Conservation (phyloP, 192 early-diverging fungal species). For the Gonapodya prolifera region DNA sequence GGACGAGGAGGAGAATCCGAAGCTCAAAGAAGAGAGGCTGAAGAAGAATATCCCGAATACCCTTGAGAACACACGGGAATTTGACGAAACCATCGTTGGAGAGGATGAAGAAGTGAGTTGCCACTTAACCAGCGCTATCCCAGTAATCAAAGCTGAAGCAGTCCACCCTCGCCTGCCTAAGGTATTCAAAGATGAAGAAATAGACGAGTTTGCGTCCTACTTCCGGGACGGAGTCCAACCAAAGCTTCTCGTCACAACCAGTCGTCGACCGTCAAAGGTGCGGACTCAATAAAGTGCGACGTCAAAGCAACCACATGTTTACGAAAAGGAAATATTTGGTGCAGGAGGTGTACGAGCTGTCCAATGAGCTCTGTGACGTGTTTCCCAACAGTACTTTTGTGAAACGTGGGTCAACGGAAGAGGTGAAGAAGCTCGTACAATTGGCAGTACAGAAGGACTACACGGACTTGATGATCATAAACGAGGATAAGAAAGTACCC, state of each 20-base stretch:
- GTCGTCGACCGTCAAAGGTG: constrained; percentile 44
- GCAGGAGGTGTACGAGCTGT: constrained; percentile 70
- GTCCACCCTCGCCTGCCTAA: constrained; percentile 1
- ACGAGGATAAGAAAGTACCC: constrained; percentile 84
- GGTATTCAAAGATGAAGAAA: constrained; percentile 33
- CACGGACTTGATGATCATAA: constrained; percentile 88
- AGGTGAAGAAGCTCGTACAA: constrained; percentile 82
- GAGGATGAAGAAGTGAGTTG: constrained; percentile 34
- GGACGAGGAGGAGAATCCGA: constrained; percentile 70
- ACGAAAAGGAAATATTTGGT: no score
- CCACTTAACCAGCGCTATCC: no score
- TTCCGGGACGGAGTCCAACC: constrained; percentile 69
- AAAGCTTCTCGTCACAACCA: constrained; percentile 90
- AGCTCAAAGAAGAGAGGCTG: constrained; percentile 60
- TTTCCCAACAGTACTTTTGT: constrained; percentile 85
- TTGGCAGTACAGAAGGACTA: constrained; percentile 77
- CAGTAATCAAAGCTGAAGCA: no score
- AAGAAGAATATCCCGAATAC: constrained; percentile 83
- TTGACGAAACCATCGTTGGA: constrained; percentile 76
- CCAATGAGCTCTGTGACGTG: constrained; percentile 73
- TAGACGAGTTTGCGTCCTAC: constrained; percentile 62
- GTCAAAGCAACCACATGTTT: no score
- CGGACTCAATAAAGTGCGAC: no score
- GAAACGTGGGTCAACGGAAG: constrained; percentile 73
- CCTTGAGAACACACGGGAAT: constrained; percentile 82